Percentiles rank a stretch among this genome's conserved stretches.
phyloP scores from a whole-genome alignment of 805 yeast genomes.

The Starmerella sp. region DNA sequence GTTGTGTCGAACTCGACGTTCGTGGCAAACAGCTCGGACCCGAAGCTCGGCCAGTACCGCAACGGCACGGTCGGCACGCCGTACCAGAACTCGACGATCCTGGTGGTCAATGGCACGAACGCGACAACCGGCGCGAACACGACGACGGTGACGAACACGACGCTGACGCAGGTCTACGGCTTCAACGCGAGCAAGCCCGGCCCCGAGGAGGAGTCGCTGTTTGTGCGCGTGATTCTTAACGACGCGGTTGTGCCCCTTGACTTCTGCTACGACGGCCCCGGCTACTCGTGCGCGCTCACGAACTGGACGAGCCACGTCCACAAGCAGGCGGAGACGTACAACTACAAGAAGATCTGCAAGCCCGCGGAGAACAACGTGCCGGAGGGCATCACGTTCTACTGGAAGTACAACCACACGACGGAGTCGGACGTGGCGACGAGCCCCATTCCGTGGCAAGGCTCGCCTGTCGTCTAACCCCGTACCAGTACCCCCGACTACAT shows the following conservation, averaged over 20 bases:
- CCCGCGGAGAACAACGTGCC: conserved; percentile 9
- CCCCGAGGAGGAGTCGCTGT: conserved; percentile 23
- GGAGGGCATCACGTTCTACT: conserved; percentile 7
- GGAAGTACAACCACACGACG: conserved; percentile 17
- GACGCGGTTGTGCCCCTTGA: conserved; percentile 46
- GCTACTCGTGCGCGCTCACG: conserved; percentile 37
- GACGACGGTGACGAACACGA: conserved; percentile 1
- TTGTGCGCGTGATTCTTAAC: conserved; percentile 40
- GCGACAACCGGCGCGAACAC: conserved; percentile 7
- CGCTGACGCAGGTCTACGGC: conserved; percentile 15
- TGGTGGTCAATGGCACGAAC: conserved; percentile 8
- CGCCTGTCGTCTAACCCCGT: not conserved
- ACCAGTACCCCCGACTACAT: too few relatives aligned
- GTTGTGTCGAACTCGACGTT: not conserved
- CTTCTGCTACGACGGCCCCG: conserved; percentile 43
- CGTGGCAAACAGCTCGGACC: not conserved
- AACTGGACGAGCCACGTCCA: conserved; percentile 22
- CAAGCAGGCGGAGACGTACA: conserved; percentile 3
- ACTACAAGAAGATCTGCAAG: conserved; percentile 10
- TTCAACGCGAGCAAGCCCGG: conserved; percentile 3
- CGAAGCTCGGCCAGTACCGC: not conserved
- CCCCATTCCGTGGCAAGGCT: conserved; percentile 15
- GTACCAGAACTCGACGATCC: conserved; percentile 3
- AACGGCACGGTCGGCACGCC: conserved; percentile 6
- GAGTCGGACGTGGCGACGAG: not conserved